Base-by-base conservation (phyloP, 306 rosid genomes). In the Malus fusca region DNA sequence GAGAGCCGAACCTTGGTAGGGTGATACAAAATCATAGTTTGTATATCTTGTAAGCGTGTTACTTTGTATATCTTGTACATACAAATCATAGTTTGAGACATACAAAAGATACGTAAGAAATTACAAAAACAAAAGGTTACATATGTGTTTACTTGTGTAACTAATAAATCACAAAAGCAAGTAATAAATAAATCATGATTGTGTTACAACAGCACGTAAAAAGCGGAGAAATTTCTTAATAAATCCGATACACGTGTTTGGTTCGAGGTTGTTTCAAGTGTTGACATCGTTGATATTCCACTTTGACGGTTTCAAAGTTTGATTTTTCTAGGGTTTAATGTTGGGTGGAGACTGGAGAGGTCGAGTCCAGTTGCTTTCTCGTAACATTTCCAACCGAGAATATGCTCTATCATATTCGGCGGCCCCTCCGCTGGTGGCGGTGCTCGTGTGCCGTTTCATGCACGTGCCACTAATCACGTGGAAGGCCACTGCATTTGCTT, bases 391-490 rank as follows among this genome's bases (percentile, higher is more conserved):
- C 15, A 8, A 66, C 6, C 17, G 15, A 65, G 92, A 78, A 86
- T 88, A 84, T 88, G 81, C 88, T 52, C 2, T 37, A 0, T 25
- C 30, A 76, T 79, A 84, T 86, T 84, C 87, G 69, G 73, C 78
- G 42, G 10, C 42, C 2, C 42, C 42, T 48, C 75, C 15, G 31
- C 8, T n/a, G 12, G 15, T 46, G 53, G 60, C 9, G 15, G 28
- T 58, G 55, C 86, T 59, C 64, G 82, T 53, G 80, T 4, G 8
- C 30, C 19, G 74, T 65, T 71, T 81, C 56, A 53, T 14, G 62
- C 80, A 72, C 78, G 75, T 46, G 75, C 68, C 55, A 6, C 17
- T 17, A 11, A n/a, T 58, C 74, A 53, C 53, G 62, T 60, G 79
- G 35, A 72, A 72, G 25, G 21, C 18, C 55, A 51, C 55, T 3